These are phyloP conservation scores for Filobasidium wieringae DNA, from an alignment of 768 basidiomycete genomes.

Conservation along the genomic window DNA sequence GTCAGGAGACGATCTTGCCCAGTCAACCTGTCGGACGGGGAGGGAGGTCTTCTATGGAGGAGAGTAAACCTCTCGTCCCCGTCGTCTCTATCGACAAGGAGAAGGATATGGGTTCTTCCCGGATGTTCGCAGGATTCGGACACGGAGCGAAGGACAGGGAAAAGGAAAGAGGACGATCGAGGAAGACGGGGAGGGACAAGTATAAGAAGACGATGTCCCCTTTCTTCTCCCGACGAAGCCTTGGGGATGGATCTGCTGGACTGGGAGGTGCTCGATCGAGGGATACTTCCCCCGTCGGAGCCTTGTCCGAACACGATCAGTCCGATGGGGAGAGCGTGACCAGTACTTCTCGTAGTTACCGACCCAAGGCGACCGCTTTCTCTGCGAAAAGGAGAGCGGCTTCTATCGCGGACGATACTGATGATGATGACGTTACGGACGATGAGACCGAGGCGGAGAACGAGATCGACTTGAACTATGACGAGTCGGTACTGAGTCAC, in stretches of 20 bases:
- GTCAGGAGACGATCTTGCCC: neutral
- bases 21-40: constrained; percentile 2
- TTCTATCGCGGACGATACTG: constrained; percentile 8
- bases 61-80: neutral
- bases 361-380: constrained; percentile 48
- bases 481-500: constrained; percentile 43
- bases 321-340: constrained; percentile 32
- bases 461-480: constrained; percentile 41
- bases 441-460: constrained; percentile 47
- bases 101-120: neutral
- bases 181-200: constrained; percentile 1
- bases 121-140: neutral
- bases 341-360: constrained; percentile 42
- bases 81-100: neutral
- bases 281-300: constrained; percentile 41
- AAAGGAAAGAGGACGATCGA: constrained; percentile 1
- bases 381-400: constrained; percentile 28
- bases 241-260: constrained; percentile 22
- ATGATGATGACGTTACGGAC: constrained; percentile 34
- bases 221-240: constrained; percentile 55
- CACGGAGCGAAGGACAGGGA: neutral
- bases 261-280: neutral
- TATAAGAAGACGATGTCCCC: constrained; percentile 53
- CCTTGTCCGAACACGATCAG: constrained; percentile 52
- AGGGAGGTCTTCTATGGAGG: neutral